Percentiles rank a stretch among this genome's conserved stretches.
Conservation (phyloP, 192 early-diverging fungal species). For the Dispira parvispora region DNA sequence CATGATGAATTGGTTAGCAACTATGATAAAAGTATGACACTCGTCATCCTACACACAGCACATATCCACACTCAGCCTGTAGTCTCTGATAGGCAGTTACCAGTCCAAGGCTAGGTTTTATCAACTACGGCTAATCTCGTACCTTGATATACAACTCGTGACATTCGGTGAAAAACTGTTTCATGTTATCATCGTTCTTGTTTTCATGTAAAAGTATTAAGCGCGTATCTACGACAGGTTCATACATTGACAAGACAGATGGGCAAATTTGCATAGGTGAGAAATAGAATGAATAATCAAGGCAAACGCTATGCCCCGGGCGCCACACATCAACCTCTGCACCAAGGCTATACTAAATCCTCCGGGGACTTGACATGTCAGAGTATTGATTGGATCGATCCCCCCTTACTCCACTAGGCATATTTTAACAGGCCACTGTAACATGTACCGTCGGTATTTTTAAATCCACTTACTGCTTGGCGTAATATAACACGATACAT, state of each 20-base stretch:
- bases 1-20: neutral
- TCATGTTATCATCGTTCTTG: constrained; percentile 58
- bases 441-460: neutral
- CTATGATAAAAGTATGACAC: neutral
- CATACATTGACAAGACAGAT: too few relatives aligned
- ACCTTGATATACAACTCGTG: constrained; percentile 86
- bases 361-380: too few relatives aligned
- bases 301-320: too few relatives aligned
- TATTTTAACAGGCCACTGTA: too few relatives aligned
- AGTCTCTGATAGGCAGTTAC: neutral
- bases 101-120: neutral
- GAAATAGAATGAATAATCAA: too few relatives aligned
- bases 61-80: neutral
- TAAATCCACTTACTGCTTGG: constrained; percentile 43
- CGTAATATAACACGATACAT: constrained; percentile 80
- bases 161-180: constrained; percentile 62
- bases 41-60: neutral
- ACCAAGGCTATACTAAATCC: too few relatives aligned
- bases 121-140: constrained; percentile 5
- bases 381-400: too few relatives aligned
- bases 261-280: too few relatives aligned
- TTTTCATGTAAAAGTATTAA: constrained; percentile 73
- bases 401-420: too few relatives aligned
- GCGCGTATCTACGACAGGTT: constrained; percentile 33
- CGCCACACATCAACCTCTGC: too few relatives aligned